Conservation (phyloP, 2,329 filamentous ascomycete species). For the Gnomoniopsis sp. region DNA sequence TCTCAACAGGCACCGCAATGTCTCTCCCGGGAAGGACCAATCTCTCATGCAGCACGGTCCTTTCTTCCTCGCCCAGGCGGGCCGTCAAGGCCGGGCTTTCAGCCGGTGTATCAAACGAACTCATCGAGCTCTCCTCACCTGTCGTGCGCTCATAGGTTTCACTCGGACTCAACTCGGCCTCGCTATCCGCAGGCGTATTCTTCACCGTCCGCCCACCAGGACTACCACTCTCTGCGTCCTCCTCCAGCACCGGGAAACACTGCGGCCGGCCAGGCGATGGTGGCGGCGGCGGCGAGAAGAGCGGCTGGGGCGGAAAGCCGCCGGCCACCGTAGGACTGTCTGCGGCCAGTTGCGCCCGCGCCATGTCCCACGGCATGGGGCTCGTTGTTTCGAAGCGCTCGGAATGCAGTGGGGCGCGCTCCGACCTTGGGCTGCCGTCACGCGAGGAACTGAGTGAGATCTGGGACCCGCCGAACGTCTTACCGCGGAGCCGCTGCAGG, state of each 20-base stretch:
- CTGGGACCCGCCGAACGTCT: constrained; percentile 79
- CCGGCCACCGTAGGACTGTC: constrained; percentile 47
- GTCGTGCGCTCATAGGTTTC: too few relatives aligned
- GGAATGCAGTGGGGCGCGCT: constrained; percentile 34
- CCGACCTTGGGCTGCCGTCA: constrained; percentile 48
- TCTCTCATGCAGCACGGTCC: too few relatives aligned
- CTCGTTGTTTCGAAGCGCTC: constrained; percentile 42
- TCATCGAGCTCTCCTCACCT: too few relatives aligned
- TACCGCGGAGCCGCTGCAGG: constrained; percentile 68
- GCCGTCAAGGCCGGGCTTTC: too few relatives aligned
- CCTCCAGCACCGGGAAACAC: constrained; percentile 39
- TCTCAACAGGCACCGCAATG: too few relatives aligned
- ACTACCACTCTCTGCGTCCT: constrained; percentile 33
- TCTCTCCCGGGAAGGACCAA: too few relatives aligned
- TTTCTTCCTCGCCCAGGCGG: too few relatives aligned
- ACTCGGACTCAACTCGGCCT: not conserved
- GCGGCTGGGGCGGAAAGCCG: constrained; percentile 22
- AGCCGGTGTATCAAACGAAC: too few relatives aligned
- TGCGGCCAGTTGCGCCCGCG: constrained; percentile 27
- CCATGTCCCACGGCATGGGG: constrained; percentile 31
- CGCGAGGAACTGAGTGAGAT: constrained; percentile 62
- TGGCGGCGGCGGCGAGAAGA: constrained; percentile 23
- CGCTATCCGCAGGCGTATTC: constrained; percentile 3
- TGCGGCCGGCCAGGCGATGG: constrained; percentile 20
- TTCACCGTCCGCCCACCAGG: constrained; percentile 24